A percentile compares a stretch with the other conserved stretches of the same genome.
Conservation (phyloP, 169 alveolate species). For the Besnoitia besnoiti region DNA sequence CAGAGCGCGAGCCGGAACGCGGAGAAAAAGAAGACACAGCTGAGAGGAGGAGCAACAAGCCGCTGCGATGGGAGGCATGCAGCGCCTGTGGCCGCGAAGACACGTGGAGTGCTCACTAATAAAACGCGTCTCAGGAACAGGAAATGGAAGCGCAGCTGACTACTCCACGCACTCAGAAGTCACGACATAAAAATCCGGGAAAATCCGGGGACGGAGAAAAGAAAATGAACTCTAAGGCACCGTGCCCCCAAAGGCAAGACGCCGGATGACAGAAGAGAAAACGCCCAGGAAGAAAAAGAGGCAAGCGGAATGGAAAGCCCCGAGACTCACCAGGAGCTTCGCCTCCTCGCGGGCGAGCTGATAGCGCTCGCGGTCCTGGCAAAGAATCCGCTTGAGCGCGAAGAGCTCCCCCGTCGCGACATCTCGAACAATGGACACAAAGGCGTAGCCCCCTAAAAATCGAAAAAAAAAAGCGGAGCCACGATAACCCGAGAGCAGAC, state of each 20-base stretch:
- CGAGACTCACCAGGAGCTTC: conserved; percentile 10
- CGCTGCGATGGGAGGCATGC: too few species aligned
- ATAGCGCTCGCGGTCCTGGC: conserved; percentile 58
- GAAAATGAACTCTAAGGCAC: too few species aligned
- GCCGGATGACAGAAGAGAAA: background rate
- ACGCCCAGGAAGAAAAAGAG: background rate
- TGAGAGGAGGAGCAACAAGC: too few species aligned
- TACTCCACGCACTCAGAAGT: too few species aligned
- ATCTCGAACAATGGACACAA: conserved; percentile 51
- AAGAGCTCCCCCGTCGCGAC: conserved; percentile 20
- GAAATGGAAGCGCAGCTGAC: too few species aligned
- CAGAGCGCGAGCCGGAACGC: too few species aligned
- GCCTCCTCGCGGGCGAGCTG: conserved; percentile 47
- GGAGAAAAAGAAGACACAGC: too few species aligned
- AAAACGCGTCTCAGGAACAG: too few species aligned
- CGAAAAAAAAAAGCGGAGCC: background rate
- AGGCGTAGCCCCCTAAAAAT: conserved; percentile 58
- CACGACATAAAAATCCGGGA: too few species aligned
- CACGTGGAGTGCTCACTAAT: too few species aligned
- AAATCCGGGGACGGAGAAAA: too few species aligned
- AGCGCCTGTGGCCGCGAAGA: too few species aligned
- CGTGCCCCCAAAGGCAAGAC: background rate
- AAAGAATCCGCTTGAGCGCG: conserved; percentile 63
- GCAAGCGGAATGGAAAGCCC: background rate
- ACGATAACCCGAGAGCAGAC: background rate